phyloP scores from a whole-genome alignment of 2,329 filamentous ascomycete species.

The Thielaviopsis populi region DNA sequence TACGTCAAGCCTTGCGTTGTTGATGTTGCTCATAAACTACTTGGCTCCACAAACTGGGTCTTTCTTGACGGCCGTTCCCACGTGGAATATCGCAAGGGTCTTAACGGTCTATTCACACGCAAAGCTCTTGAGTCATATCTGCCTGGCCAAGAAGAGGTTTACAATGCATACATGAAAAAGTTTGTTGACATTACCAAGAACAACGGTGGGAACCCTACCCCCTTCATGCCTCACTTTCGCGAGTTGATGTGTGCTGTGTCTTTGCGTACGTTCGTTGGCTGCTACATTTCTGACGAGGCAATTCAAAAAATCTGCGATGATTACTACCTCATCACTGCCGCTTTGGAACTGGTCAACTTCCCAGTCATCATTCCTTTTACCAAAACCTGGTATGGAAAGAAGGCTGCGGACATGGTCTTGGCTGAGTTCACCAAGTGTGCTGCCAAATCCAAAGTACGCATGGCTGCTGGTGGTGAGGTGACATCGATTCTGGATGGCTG shows the following conservation, averaged over 20 bases:
- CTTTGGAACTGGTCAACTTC: constrained; percentile 95
- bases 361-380: constrained; percentile 91
- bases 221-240: constrained; percentile 85
- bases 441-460: constrained; percentile 81
- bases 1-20: constrained; percentile 96
- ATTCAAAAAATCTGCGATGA: constrained; percentile 92
- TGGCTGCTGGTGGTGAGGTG: constrained; percentile 73
- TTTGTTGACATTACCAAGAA: constrained; percentile 65
- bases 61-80: constrained; percentile 92
- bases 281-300: constrained; percentile 81
- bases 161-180: constrained; percentile 68
- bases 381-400: constrained; percentile 95
- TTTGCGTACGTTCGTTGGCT: constrained; percentile 89
- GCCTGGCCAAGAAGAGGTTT: constrained; percentile 82
- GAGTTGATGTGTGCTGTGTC: constrained; percentile 91
- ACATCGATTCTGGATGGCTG: constrained; percentile 93
- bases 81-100: constrained; percentile 91
- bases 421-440: constrained; percentile 81
- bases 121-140: constrained; percentile 77
- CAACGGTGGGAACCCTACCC: constrained; percentile 55
- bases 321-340: constrained; percentile 92
- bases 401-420: constrained; percentile 82
- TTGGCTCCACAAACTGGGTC: constrained; percentile 88
- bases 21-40: constrained; percentile 81
- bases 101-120: constrained; percentile 89